Base-by-base conservation (phyloP, 176 grass and related monocot species). In the Guadua angustifolia region DNA sequence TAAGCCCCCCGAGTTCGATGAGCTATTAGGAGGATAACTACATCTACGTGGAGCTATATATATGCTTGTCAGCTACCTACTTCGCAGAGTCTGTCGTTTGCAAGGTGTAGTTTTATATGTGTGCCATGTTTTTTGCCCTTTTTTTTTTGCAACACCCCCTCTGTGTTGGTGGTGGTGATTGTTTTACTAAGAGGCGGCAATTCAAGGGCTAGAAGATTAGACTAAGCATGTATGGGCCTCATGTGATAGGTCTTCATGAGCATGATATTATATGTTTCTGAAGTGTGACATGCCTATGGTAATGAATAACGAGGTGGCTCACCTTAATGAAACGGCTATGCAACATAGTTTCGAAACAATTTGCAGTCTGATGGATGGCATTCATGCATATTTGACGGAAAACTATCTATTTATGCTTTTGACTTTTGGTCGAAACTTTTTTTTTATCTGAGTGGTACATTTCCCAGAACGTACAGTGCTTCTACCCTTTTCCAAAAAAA, bases 281-380 rank as follows among this genome's bases (percentile, higher is more conserved):
- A 0, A 43, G 2, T 45, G 44, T 43, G 33, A 53, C 2, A 19
- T 32, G 9, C 42, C 8, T 73, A 53, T 62, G 24, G 10, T 69
- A 32, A 85, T 70, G 66, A 85, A 86, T 86, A 86, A 86, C 52
- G 63, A n/a, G 84, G 67, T 71, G 67, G 38, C 29, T 59, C n/a
- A 5, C n/a, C 9, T 59, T 11, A 59, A 22, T 24, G 56, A 5
- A 59, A 59, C n/a, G 56, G 2, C 7, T 24, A 12, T 59, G n/a
- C 19, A 5, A 59, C 22, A 10, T 0, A 4, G 49, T 22, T 22
- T 58, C 9, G 1, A 22, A 58, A 10, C 10, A 0, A 4, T 11
- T 25, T 60, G 4, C 22, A 22, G 12, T 60, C 57, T 12, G 57
- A 10, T 60, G 10, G 57, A 12, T 60, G 12, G 22, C 10, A 60